Evolutionary conservation across 2,329 filamentous ascomycete genomes (phyloP), one percentile per base, ranked within the genome.

Genomic region (Biscogniauxia mediterranea): DNA sequence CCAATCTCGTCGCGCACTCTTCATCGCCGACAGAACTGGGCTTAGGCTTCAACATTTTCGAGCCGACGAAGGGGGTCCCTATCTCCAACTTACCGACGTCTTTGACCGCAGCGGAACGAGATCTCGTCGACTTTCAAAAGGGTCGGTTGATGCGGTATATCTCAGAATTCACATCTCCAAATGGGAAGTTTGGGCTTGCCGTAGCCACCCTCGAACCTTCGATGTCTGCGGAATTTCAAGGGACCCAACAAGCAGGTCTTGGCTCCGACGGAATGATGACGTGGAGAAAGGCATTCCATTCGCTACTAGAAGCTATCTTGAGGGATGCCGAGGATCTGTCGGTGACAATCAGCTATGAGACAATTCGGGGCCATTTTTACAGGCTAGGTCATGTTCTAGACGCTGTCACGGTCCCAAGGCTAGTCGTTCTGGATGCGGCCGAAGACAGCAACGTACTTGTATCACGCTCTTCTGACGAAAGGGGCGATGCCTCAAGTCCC

Each of bases 321-420:
- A 77, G 84, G 9, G 87, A 89, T 64, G 84, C 80, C 0, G 86
- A 89, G 69, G 85, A 88, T 64, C 79, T 84, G 75, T 78, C 80
- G 0, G 78, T 89, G 3, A 79, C 81, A 23, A 74, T 89, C n/a
- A 80, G 81, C 3, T 89, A 89, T 65, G 77, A 80, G 23, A 73
- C 77, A 4, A 80, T 89, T 2, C 77, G 86, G 55, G 72, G 73
- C 13, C 81, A 85, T n/a, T 82, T 84, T 59, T 70, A 76, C 46
- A 77, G 82, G 11, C 77, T 86, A 25, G 72, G 77, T 11, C 76
- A 81, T 58, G 60, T 81, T 2, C 73, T 89, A 3, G 83, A 87
- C 59, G 76, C 76, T 4, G 81, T 89, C 2, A 81, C 73, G 4
- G 73, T 74, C 13, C 79, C 85, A 1, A 76, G 81, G 26, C 70